These are phyloP conservation scores for Amanita inopinata DNA, from an alignment of 768 basidiomycete genomes.

Conservation along the genomic window DNA sequence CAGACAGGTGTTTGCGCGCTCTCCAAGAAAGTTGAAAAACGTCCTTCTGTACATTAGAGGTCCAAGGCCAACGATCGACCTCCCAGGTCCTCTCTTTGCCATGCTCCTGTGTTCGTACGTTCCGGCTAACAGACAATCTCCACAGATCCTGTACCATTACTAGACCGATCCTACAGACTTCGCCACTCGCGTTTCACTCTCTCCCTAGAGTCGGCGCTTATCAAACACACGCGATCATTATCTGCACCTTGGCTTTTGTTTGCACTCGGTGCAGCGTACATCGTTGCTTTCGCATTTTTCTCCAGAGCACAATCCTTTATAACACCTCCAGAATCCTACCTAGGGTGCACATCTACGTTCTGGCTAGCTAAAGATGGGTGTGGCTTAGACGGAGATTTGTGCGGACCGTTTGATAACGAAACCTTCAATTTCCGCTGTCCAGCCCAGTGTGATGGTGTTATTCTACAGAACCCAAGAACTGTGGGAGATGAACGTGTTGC, in stretches of 20 bases:
- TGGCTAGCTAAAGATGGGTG: conserved; percentile 65
- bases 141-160: conserved; percentile 43
- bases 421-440: conserved; percentile 76
- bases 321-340: conserved; percentile 52
- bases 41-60: conserved; percentile 39
- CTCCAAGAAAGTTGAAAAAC: conserved; percentile 16
- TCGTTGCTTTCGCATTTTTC: conserved; percentile 66
- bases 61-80: conserved; percentile 46
- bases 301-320: conserved; percentile 63
- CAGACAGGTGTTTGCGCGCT: conserved; percentile 11
- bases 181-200: conserved; percentile 26
- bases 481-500: conserved; percentile 58
- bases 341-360: conserved; percentile 60
- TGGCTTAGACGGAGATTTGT: conserved; percentile 58
- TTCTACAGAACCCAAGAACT: conserved; percentile 64
- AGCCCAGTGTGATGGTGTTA: conserved; percentile 52
- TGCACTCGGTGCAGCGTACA: conserved; percentile 49
- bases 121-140: conserved; percentile 4
- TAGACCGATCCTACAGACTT: conserved; percentile 37
- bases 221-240: conserved; percentile 41
- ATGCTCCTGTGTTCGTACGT: neutral
- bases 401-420: conserved; percentile 52
- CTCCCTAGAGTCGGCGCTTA: conserved; percentile 45
- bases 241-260: conserved; percentile 45
- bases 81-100: conserved; percentile 29